Percentiles rank a stretch among this genome's conserved stretches.
These are phyloP conservation scores for Xylaria digitata DNA, from an alignment of 2,329 filamentous ascomycete genomes.

Conservation along the genomic window DNA sequence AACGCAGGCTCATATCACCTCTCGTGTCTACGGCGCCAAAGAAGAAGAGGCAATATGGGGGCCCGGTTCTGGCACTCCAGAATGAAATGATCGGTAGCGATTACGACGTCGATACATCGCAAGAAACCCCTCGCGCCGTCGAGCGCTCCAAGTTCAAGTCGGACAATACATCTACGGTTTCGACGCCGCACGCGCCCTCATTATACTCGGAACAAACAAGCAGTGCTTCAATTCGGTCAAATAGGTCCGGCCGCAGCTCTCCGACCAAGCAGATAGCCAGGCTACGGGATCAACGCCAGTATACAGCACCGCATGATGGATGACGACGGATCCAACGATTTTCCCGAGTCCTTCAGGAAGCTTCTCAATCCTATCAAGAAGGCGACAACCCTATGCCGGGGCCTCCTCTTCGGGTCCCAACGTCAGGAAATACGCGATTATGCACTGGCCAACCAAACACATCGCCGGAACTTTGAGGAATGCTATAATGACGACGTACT, in stretches of 20 bases:
- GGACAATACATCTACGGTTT: no score
- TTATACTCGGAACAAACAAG: no score
- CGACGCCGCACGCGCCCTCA: no score
- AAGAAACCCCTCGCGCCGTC: conserved; percentile 1
- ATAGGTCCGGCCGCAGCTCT: no score
- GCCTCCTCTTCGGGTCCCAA: conserved; percentile 1
- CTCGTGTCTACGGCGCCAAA: neutral
- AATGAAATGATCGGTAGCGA: neutral
- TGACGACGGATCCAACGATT: conserved; percentile 2
- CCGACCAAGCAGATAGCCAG: no score
- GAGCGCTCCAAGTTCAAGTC: no score
- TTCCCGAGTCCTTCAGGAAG: neutral
- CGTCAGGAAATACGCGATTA: neutral
- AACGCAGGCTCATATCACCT: neutral
- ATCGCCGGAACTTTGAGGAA: neutral
- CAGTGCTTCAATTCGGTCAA: no score
- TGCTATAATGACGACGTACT: neutral
- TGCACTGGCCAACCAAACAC: neutral
- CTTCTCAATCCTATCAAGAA: neutral
- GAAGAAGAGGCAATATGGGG: conserved; percentile 2
- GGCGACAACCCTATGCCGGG: neutral
- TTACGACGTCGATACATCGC: neutral
- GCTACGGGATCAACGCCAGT: no score
- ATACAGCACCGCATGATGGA: conserved; percentile 12
- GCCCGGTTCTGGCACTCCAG: no score